phyloP scores from a whole-genome alignment of 208 protist genomes.

The Leishmania aethiopica region DNA sequence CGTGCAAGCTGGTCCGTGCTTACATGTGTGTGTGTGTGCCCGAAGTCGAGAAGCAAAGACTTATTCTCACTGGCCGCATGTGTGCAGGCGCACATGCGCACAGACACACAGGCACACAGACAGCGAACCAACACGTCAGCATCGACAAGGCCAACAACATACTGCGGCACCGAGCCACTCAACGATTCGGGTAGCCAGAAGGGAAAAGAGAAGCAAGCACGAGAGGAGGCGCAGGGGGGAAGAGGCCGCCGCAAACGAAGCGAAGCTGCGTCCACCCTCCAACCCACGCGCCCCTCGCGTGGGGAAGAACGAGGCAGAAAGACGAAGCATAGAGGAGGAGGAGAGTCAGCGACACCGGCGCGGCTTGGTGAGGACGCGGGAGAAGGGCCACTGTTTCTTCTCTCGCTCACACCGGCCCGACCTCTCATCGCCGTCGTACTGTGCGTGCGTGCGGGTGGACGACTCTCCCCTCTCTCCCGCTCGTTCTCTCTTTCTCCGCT shows the following conservation, averaged over 20 bases:
- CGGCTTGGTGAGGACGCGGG: neutral
- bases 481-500: neutral
- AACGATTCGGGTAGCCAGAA: neutral
- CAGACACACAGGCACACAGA: too few relatives aligned
- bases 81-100: neutral
- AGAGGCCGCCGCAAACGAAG: neutral
- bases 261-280: neutral
- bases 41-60: neutral
- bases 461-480: neutral
- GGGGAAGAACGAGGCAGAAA: neutral
- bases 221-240: neutral
- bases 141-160: neutral
- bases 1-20: neutral
- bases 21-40: neutral
- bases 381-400: neutral
- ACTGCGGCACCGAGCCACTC: neutral
- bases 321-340: neutral
- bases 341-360: neutral
- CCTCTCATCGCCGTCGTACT: neutral
- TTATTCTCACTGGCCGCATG: neutral
- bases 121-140: neutral
- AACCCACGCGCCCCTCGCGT: neutral
- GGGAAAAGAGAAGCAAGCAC: neutral
- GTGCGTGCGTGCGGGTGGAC: neutral
- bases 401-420: neutral